phyloP scores from a whole-genome alignment of 768 basidiomycete genomes.

The Mycena rosella region DNA sequence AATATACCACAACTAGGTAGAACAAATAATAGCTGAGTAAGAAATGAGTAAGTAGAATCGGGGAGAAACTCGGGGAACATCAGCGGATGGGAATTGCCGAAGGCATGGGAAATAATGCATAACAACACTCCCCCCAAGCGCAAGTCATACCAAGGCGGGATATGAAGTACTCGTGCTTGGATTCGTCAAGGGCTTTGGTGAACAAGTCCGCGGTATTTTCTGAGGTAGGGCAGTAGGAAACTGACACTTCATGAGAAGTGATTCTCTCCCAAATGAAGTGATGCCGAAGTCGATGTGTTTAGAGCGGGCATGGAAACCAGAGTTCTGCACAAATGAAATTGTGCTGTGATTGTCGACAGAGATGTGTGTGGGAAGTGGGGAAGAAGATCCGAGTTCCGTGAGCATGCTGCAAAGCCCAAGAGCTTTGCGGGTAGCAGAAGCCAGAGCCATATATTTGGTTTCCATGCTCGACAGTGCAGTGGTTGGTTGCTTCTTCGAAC shows the following conservation, averaged over 20 bases:
- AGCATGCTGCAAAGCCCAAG: background rate
- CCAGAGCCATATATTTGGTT: too few species aligned
- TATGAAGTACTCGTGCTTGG: background rate
- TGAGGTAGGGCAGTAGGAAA: constrained; percentile 1
- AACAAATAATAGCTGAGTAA: too few species aligned
- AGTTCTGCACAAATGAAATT: background rate
- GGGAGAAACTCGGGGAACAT: background rate
- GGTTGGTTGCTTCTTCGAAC: too few species aligned
- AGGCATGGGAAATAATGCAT: too few species aligned
- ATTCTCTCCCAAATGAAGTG: too few species aligned
- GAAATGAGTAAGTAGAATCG: too few species aligned
- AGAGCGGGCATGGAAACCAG: background rate
- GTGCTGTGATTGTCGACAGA: background rate
- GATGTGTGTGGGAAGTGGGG: background rate
- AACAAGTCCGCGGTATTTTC: constrained; percentile 5
- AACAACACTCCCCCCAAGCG: too few species aligned
- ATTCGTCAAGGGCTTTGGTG: background rate
- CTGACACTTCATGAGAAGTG: too few species aligned
- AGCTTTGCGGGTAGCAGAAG: too few species aligned
- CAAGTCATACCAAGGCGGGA: too few species aligned
- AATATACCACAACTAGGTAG: background rate
- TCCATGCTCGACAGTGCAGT: too few species aligned
- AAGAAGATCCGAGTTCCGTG: background rate
- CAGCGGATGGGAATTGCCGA: too few species aligned
- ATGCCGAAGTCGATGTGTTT: background rate